phyloP scores from a whole-genome alignment of 495 filamentous ascomycete genomes.

The Astrothelium macrocarpum region DNA sequence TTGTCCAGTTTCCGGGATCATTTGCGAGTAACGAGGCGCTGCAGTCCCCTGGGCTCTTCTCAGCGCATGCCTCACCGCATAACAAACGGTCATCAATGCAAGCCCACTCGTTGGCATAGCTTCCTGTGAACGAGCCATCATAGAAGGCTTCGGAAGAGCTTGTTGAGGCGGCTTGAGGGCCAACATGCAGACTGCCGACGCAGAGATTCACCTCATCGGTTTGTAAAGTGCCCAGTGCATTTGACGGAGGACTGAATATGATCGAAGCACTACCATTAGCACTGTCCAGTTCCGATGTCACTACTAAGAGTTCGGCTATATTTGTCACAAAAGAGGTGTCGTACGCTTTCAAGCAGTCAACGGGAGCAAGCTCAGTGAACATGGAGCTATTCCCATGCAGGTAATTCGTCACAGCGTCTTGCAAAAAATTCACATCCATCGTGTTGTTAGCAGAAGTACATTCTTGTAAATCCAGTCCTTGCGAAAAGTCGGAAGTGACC shows the following conservation, averaged over 20 bases:
- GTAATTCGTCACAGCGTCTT: constrained; percentile 2
- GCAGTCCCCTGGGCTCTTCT: neutral
- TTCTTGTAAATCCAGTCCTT: constrained; percentile 13
- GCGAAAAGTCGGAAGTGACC: constrained; percentile 30
- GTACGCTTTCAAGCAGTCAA: constrained; percentile 32
- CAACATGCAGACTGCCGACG: neutral
- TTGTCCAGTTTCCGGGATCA: constrained; percentile 13
- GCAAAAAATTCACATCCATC: neutral
- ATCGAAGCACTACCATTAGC: constrained; percentile 13
- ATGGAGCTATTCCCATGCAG: constrained; percentile 15
- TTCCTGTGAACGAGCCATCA: neutral
- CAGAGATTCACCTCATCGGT: neutral
- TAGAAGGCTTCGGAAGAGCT: neutral
- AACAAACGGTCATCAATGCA: constrained; percentile 12
- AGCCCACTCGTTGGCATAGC: constrained; percentile 16
- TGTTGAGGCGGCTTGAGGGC: neutral
- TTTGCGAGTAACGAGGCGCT: constrained; percentile 2
- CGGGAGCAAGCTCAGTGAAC: constrained; percentile 23
- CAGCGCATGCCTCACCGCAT: constrained; percentile 7
- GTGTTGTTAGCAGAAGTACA: constrained; percentile 11
- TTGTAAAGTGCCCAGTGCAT: neutral
- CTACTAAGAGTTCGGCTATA: constrained; percentile 21
- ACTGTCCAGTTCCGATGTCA: constrained; percentile 6
- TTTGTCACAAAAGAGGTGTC: constrained; percentile 21
- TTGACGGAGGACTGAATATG: neutral